These are phyloP conservation scores for Acer campestre DNA, from an alignment of 345 rosid species.

Conservation along the genomic window DNA sequence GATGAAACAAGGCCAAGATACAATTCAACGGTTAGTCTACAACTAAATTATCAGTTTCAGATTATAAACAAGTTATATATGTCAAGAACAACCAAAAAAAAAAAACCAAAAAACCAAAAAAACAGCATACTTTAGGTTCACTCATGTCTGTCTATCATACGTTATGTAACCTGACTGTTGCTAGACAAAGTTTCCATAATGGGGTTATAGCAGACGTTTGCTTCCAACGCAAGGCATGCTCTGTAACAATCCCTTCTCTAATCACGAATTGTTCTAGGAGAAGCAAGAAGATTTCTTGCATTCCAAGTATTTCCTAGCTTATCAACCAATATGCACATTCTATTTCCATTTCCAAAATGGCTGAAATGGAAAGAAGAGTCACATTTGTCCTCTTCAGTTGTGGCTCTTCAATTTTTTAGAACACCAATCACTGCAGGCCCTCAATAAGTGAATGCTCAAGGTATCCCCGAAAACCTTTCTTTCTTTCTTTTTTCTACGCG, in stretches of 20 bases:
- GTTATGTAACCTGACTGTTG: constrained; percentile 12
- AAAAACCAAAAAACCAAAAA: neutral
- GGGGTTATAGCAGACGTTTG: neutral
- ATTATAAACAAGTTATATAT: constrained; percentile 28
- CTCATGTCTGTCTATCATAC: constrained; percentile 1
- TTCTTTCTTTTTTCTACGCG: neutral
- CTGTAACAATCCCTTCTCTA: constrained; percentile 16
- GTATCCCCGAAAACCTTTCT: constrained; percentile 24
- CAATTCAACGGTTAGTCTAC: constrained; percentile 32
- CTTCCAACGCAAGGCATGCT: constrained; percentile 6
- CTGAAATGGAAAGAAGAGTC: constrained; percentile 17
- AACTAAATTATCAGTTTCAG: constrained; percentile 21
- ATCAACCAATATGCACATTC: constrained; percentile 13
- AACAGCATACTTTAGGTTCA: neutral
- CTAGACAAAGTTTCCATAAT: neutral
- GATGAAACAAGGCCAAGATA: constrained; percentile 22
- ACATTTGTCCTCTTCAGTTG: constrained; percentile 9
- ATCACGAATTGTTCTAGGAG: neutral
- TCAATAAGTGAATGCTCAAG: constrained; percentile 31
- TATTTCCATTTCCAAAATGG: constrained; percentile 13
- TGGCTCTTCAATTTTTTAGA: constrained; percentile 26
- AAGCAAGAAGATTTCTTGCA: constrained; percentile 13
- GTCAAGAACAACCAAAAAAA: constrained; percentile 13
- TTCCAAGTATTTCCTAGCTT: constrained; percentile 19
- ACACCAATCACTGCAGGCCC: constrained; percentile 28